Base-by-base conservation (phyloP, 2,329 filamentous ascomycete species). In the Trichoderma sp. region DNA sequence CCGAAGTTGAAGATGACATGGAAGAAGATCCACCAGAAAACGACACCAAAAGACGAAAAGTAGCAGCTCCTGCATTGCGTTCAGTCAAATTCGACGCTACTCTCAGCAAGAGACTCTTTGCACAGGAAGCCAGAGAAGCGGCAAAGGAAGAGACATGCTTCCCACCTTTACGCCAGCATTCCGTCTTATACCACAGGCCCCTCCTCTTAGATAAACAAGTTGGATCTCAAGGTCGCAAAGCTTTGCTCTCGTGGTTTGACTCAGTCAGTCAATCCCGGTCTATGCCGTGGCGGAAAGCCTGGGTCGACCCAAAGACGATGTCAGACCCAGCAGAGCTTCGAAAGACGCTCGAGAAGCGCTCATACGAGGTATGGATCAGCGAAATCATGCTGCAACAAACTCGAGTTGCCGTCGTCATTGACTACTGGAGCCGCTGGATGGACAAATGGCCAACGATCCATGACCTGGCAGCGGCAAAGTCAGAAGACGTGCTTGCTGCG, bases 311-410 rank as follows among this genome's bases (percentile, higher is more conserved):
- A 9, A 71, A 72, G 4, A 70, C 73, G 26, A 73, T 76, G 20
- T 30, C 68, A 17, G 75, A 81, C 17, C 74, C 76, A 1, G 73
- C 76, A 2, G 79, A 80, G n/a, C 80, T 86, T 9, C 82, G 82
- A 34, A 61, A 71, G n/a, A 78, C 78, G 3, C 81, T 90, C 12
- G 85, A 86, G 71, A 84, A 81, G 34, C 85, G 89, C 62, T 89
- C 88, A 2, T 91, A 91, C 79, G 85, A 90, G 77, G 88, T 91
- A 61, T 91, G 88, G 87, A 89, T 91, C 76, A 88, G 86, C 76
- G 89, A 91, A 80, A 87, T 90, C 74, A 91, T 91, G 89, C 83
- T 91, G 12, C 89, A 91, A 78, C 89, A 91, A 79, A 91, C 89
- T 2, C 87, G 89, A 32, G 89, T 91, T 4, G 84, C 86, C 3